These are phyloP conservation scores for Acidiella bohemica DNA, from an alignment of 495 filamentous ascomycete species.

Conservation along the genomic window DNA sequence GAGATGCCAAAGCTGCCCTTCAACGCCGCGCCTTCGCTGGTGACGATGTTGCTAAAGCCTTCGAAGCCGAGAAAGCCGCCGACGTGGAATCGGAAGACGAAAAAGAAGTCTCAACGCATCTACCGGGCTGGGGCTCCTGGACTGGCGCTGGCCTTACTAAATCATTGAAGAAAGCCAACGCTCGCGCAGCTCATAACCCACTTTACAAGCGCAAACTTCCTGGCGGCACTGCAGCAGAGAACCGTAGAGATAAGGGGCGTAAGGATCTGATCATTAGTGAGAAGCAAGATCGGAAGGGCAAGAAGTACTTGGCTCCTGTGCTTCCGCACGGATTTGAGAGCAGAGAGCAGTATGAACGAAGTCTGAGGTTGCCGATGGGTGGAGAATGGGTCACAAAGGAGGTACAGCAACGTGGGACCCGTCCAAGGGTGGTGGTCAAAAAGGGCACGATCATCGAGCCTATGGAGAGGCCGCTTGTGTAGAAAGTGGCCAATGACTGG, in stretches of 20 bases:
- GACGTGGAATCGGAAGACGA: constrained; percentile 68
- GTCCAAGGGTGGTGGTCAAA: constrained; percentile 84
- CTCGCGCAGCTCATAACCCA: constrained; percentile 9
- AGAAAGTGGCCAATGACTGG: too few relatives aligned
- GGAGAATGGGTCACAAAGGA: constrained; percentile 93
- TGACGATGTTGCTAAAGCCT: constrained; percentile 73
- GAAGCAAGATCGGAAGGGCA: constrained; percentile 85
- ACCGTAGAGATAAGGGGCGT: constrained; percentile 69
- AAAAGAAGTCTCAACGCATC: constrained; percentile 65
- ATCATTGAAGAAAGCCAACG: constrained; percentile 33
- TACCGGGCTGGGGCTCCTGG: constrained; percentile 92
- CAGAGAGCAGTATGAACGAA: constrained; percentile 78
- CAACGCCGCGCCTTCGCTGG: constrained; percentile 59
- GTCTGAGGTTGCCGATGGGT: constrained; percentile 72
- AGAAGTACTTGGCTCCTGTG: constrained; percentile 66
- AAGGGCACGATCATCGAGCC: constrained; percentile 72
- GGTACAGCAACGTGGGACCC: constrained; percentile 77
- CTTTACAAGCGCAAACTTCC: constrained; percentile 13
- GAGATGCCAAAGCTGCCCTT: constrained; percentile 1
- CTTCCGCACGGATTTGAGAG: constrained; percentile 82
- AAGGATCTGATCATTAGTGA: constrained; percentile 83
- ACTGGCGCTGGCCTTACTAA: constrained; percentile 61
- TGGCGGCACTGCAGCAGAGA: constrained; percentile 59
- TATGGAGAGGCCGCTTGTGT: constrained; percentile 64
- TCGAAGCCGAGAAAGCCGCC: constrained; percentile 66